Conservation (phyloP, 192 early-diverging fungal species). For the Endogone sp. region DNA sequence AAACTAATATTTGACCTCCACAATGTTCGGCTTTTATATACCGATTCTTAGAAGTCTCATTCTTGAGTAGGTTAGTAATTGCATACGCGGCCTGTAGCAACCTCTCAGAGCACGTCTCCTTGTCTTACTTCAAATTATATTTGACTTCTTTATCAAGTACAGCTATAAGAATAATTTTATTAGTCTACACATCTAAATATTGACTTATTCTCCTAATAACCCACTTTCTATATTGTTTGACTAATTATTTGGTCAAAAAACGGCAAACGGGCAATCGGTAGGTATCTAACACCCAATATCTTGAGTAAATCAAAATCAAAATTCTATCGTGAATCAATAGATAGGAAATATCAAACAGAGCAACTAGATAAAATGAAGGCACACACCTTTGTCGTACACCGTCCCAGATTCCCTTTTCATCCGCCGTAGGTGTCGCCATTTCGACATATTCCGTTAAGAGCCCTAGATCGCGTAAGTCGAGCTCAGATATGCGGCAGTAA, state of each 20-base stretch:
- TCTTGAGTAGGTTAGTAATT: no score
- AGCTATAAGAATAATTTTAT: no score
- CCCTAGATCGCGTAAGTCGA: conserved; percentile 79
- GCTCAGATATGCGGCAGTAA: conserved; percentile 78
- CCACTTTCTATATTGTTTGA: no score
- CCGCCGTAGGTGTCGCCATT: conserved; percentile 67
- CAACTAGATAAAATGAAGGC: not conserved
- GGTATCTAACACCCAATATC: conserved; percentile 67
- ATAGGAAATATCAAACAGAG: not conserved
- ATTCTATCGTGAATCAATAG: not conserved
- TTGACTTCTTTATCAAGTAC: no score
- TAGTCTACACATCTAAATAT: not conserved
- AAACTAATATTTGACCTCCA: no score
- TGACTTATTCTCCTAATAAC: no score
- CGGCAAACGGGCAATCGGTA: conserved; percentile 74
- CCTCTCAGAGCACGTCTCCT: no score
- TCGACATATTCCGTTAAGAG: conserved; percentile 70
- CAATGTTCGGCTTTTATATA: no score
- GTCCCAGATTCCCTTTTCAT: conserved; percentile 80
- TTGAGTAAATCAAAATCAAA: not conserved
- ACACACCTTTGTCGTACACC: conserved; percentile 67
- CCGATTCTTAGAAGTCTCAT: no score
- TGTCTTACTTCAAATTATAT: no score
- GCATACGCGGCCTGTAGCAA: no score
- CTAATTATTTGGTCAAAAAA: conserved; percentile 35